Evolutionary conservation across 2,329 filamentous ascomycete species (phyloP), one percentile per base, ranked within the genome.

Genomic region (Exophiala sp.): DNA sequence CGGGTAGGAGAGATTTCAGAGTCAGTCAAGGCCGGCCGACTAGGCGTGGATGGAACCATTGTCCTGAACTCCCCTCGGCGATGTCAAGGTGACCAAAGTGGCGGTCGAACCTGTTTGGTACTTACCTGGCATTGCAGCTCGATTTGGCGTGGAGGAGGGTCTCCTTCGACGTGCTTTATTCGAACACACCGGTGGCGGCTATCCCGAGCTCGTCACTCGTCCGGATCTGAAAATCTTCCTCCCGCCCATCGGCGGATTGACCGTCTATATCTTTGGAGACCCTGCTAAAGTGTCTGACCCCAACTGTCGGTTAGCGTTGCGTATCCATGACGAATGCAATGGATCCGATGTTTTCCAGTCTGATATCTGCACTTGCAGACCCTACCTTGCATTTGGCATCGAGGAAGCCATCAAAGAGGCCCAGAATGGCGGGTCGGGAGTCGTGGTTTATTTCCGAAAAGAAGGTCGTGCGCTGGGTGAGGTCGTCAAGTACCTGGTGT

Each of bases 391-490:
- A 64, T 97, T 94, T 65, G 93, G 93, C 54, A 94, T 98, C 55
- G 89, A 95, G 64, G 93, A 98, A 69, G 93, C 93, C 10, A 90
- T 98, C 60, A 95, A 94, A 64, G 89, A 97, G 70, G 93, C 93
- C 9, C 93, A 97, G 66, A 88, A 85, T 48, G 91, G 91, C 45
- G 91, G 91, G 40, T 91, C 85, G 61, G 91, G 91, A 48, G 88
- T 96, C 18, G 91, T 97, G 46, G 96, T 97, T 66, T 98, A 98
- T 68, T 98, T 97, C 80, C 83, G 93, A 60, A 98, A 98, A 68
- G 93, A 98, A 73, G 93, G 93, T 24, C 81, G 93, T 60, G 93
- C 91, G 30, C 74, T 97, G 5, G 93, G 93, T 45, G 93, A 98
- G 68, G 93, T 98, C 23, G 95, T 89, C 47, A 96, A 96, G 64